Base-by-base conservation (phyloP, 352 stramenopile species). In the Phytopythium ostracodes region DNA sequence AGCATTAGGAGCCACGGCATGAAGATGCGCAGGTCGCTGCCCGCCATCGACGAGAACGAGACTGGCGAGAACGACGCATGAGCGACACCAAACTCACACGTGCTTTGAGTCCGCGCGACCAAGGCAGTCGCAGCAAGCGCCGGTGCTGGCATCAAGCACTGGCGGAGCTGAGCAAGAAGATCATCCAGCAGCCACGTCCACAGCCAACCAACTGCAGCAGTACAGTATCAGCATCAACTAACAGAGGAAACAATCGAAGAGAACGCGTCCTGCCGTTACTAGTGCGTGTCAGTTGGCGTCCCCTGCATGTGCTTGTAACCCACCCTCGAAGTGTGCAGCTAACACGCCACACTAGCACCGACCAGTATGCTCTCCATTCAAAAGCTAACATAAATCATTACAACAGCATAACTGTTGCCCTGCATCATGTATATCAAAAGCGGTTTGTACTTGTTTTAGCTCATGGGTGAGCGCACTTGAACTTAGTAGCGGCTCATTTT, bases 91-190 rank as follows among this genome's bases (percentile, higher is more conserved):
- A 44, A 0, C 35, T 1, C 20, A 15, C 7, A 3, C 22, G 8
- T 17, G 31, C 8, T 5, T 33, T 33, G 46, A 11, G 47, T 43
- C n/a, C 15, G 2, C 36, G 51, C 31, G 31, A 31, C 31, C 31
- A 44, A n/a, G 12, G 50, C 17, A 56, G 50, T 43, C 50, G 50
- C 14, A 4, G n/a, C 2, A 9, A 53, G 46, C 42, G 22, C 20
- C 8, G n/a, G 42, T 25, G 73, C 63, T 9, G 74, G 71, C 58
- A 65, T 71, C 63, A 81, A 82, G 58, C 67, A 80, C 35, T 66
- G 5, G 66, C 71, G 22, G 82, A 72, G 44, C 51, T 70, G 20
- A 49, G 1, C 42, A 25, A 6, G 20, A 5, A 49, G 20, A 49
- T 49, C 42, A 10, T 20, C 15, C n/a, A n/a, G n/a, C 29, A 33